phyloP scores from a whole-genome alignment of 495 filamentous ascomycete genomes.

The Immersiella caudata region DNA sequence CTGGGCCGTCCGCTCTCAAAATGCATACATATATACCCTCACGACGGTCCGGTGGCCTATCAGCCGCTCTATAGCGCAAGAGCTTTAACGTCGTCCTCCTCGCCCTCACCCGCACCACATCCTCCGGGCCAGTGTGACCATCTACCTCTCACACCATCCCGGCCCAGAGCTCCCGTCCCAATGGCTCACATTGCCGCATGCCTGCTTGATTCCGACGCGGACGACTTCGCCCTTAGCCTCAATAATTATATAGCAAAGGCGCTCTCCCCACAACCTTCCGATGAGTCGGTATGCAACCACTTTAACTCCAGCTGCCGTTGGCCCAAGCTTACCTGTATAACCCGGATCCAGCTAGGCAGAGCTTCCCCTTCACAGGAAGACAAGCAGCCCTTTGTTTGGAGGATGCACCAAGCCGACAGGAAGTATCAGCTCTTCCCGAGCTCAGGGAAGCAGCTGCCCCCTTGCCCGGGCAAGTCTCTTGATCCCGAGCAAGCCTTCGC shows the following conservation, averaged over 20 bases:
- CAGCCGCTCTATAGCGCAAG: constrained; percentile 29
- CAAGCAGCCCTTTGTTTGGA: constrained; percentile 53
- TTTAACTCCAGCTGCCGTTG: constrained; percentile 28
- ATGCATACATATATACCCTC: constrained; percentile 39
- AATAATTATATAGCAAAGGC: constrained; percentile 53
- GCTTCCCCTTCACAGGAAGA: constrained; percentile 38
- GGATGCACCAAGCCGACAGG: constrained; percentile 55
- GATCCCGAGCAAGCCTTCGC: constrained; percentile 56
- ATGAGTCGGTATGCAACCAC: constrained; percentile 51
- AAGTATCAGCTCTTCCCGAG: constrained; percentile 59
- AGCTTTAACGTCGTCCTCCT: constrained; percentile 30
- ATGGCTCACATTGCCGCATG: constrained; percentile 57
- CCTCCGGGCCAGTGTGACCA: constrained; percentile 33
- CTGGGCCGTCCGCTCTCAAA: constrained; percentile 22
- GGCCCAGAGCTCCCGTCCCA: constrained; percentile 31
- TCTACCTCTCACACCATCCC: constrained; percentile 38
- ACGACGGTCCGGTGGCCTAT: constrained; percentile 30
- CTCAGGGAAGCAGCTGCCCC: constrained; percentile 43
- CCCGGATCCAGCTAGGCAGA: constrained; percentile 34
- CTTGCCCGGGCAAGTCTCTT: constrained; percentile 44
- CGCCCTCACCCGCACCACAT: constrained; percentile 33
- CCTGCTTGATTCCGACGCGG: constrained; percentile 43
- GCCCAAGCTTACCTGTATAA: constrained; percentile 34
- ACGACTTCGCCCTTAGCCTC: constrained; percentile 41
- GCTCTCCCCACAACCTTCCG: constrained; percentile 45